phyloP scores from a whole-genome alignment of 805 yeast genomes.

The Barnettozyma wickerhamii region DNA sequence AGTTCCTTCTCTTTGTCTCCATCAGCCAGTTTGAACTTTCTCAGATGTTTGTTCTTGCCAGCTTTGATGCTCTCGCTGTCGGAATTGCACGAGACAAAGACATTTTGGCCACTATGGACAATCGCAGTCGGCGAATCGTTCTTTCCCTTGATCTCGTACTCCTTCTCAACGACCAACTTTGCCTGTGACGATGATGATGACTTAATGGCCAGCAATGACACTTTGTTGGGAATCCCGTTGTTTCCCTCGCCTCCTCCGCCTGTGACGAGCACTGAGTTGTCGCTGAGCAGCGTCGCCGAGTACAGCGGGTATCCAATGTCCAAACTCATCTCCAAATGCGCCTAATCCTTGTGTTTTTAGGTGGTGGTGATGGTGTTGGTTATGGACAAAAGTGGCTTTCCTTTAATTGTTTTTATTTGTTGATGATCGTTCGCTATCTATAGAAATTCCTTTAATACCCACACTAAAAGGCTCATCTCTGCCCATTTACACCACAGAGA shows the following conservation, averaged over 20 bases:
- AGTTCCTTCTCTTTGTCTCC: constrained; percentile 39
- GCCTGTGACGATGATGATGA: constrained; percentile 35
- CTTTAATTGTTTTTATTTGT: too few relatives aligned
- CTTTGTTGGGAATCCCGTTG: constrained; percentile 81
- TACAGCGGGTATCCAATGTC: constrained; percentile 60
- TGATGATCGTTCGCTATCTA: background rate
- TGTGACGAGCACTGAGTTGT: constrained; percentile 59
- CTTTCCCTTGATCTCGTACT: constrained; percentile 50
- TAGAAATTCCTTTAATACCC: background rate
- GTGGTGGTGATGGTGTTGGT: background rate
- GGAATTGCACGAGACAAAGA: constrained; percentile 77
- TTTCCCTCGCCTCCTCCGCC: constrained; percentile 98
- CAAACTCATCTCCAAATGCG: background rate
- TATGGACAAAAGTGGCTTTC: background rate
- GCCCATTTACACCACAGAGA: too few relatives aligned
- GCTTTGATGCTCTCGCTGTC: constrained; percentile 50
- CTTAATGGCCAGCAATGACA: constrained; percentile 60
- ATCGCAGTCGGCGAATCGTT: constrained; percentile 90
- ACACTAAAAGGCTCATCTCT: too few relatives aligned
- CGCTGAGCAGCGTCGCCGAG: constrained; percentile 66
- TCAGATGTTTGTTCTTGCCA: constrained; percentile 64
- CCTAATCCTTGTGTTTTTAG: background rate
- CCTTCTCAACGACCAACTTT: constrained; percentile 56
- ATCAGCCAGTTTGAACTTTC: constrained; percentile 43
- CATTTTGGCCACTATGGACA: constrained; percentile 44